A percentile compares a stretch with the other conserved stretches of the same genome.
Evolutionary conservation across 1,284 basidiomycete species (phyloP).

Genomic region (Apiotrichum laibachii): DNA sequence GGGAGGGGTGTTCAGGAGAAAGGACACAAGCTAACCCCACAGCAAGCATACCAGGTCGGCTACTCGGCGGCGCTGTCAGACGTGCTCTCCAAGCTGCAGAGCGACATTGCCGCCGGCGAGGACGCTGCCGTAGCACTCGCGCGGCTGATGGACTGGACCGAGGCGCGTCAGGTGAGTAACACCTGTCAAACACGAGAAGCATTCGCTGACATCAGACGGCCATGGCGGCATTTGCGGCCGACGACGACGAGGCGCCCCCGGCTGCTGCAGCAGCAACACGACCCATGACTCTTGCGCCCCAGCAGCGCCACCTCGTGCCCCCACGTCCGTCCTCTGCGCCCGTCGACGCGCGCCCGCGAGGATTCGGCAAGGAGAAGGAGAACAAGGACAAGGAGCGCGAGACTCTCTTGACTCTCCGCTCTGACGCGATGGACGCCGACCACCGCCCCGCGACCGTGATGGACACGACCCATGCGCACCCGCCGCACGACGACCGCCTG

Average conservation of each 20-base stretch:
- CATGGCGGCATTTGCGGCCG: slow-evolving; percentile 43
- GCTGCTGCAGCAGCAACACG: background rate
- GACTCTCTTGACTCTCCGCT: slow-evolving; percentile 8
- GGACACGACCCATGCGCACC: slow-evolving; percentile 1
- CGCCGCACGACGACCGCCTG: slow-evolving; percentile 1
- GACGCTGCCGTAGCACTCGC: slow-evolving; percentile 46
- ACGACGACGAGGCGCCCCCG: slow-evolving; percentile 29
- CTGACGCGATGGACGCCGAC: slow-evolving; percentile 16
- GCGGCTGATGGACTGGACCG: slow-evolving; percentile 52
- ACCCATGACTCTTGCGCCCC: background rate
- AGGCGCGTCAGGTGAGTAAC: slow-evolving; percentile 47
- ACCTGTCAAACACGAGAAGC: background rate
- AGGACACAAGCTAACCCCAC: background rate
- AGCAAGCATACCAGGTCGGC: slow-evolving; percentile 53
- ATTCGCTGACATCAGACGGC: slow-evolving; percentile 29
- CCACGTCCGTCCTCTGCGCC: slow-evolving; percentile 29
- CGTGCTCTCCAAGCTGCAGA: slow-evolving; percentile 48
- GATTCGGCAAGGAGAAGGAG: slow-evolving; percentile 7
- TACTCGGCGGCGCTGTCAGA: slow-evolving; percentile 50
- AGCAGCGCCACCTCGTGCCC: background rate
- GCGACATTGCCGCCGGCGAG: slow-evolving; percentile 41
- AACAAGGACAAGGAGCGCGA: no score
- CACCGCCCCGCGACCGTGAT: slow-evolving; percentile 1
- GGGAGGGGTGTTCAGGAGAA: no score
- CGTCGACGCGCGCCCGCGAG: slow-evolving; percentile 6